phyloP scores from a whole-genome alignment of 352 stramenopile genomes.

The Peronospora belbahrii region DNA sequence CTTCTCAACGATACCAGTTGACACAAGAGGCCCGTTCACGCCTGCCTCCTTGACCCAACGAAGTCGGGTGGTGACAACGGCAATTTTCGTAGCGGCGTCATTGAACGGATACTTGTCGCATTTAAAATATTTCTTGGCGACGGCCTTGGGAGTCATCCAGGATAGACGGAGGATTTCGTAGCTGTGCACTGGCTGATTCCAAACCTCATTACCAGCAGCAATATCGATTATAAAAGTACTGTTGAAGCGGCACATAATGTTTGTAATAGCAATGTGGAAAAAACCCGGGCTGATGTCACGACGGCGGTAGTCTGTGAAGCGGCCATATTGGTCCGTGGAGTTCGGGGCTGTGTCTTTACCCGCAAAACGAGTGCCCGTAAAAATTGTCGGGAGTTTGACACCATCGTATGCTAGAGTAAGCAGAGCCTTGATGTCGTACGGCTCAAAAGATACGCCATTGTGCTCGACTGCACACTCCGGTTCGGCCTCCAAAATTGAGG shows the following conservation, averaged over 20 bases:
- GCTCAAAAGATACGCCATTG: constrained; percentile 47
- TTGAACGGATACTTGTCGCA: constrained; percentile 58
- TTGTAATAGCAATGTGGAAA: constrained; percentile 46
- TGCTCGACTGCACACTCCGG: constrained; percentile 36
- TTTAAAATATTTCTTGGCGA: constrained; percentile 40
- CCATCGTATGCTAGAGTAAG: constrained; percentile 47
- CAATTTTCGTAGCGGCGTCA: constrained; percentile 38
- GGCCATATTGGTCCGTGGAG: constrained; percentile 43
- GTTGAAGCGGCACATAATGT: constrained; percentile 46
- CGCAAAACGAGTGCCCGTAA: constrained; percentile 48
- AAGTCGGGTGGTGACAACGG: constrained; percentile 50
- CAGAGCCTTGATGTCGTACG: constrained; percentile 54
- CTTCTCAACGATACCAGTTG: constrained; percentile 34
- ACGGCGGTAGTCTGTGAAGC: constrained; percentile 31
- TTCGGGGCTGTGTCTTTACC: constrained; percentile 31
- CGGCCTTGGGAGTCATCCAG: constrained; percentile 31
- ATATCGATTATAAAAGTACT: constrained; percentile 47
- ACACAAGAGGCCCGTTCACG: constrained; percentile 44
- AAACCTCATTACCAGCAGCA: constrained; percentile 48
- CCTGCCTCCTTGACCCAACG: constrained; percentile 50
- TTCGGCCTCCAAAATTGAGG: constrained; percentile 41
- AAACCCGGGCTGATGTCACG: constrained; percentile 42
- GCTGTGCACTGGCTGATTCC: constrained; percentile 47
- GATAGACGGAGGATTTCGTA: constrained; percentile 42
- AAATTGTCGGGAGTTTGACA: constrained; percentile 40